Base-by-base conservation (phyloP, 768 basidiomycete species). In the Mycena polygramma region DNA sequence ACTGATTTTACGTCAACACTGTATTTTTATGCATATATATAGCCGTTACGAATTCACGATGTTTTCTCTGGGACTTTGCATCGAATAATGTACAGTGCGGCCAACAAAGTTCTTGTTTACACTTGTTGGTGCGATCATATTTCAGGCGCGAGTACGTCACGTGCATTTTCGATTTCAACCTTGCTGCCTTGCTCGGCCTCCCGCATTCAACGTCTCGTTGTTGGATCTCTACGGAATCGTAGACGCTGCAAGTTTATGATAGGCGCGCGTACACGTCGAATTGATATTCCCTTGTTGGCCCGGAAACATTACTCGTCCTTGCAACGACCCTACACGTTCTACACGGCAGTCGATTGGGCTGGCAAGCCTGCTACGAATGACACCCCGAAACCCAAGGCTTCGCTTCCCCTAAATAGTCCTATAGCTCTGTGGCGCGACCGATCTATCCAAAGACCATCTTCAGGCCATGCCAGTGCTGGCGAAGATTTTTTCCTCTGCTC, bases 291-390 rank as follows among this genome's bases (percentile, higher is more conserved):
- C 6, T 10, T 14, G 30, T 35, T 7, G 19, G 35, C 35, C 10
- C 52, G 26, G 10, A 45, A 15, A 37, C 10, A 41, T 41, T 58
- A 51, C 35, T 69, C 55, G 24, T n/a, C 41, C 0, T 22, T 22
- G 22, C 68, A 41, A 22, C 37, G 54, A 52, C 59, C 92, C 7
- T 95, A 91, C 77, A 88, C 81, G 41, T 94, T 96, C 78, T 89
- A 94, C 75, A 83, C 94, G 45, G 94, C 92, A 61, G 87, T 88
- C 19, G 92, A 92, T 78, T 96, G 93, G 91, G 90, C 89, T 36
- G 90, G 89, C 49, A 95, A 95, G 77, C 89, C 92, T 20, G 78
- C 83, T 20, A 67, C 13, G 75, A 72, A 84, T 71, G 63, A 71
- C 46, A 8, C 74, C 73, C 51, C 77, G 76, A 55, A 69, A 76